Base-by-base conservation (phyloP, 371 early-diverging fungal species). In the Parasitella parasitica region DNA sequence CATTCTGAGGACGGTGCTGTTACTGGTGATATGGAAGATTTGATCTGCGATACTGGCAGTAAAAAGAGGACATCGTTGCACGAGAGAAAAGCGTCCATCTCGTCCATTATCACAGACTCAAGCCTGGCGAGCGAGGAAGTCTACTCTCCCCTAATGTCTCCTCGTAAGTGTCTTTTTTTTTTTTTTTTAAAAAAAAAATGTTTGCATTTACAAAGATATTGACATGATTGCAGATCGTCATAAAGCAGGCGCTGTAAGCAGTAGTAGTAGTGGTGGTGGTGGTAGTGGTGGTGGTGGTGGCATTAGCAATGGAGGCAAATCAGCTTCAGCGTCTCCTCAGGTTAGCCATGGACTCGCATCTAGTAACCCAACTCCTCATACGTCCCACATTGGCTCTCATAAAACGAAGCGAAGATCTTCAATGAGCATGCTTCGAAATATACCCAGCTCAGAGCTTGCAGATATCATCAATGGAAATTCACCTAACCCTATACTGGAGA, bases 381-480 rank as follows among this genome's bases (percentile, higher is more conserved):
- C 66, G 30, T 52, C 64, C 13, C 13, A 34, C 39, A 38, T 26
- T 12, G 18, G 26, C 54, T 26, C 59, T 18, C 57, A 59, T 20
- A 69, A 55, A 39, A 16, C 66, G 2, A 57, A 59, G 20, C 70
- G 73, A 32, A 52, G 73, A n/a, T 73, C 73, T 1, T 73, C 73
- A 15, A 66, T 73, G 73, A 66, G 57, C 9, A 64, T 73, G 64
- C 53, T 73, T 22, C 63, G 73, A 16, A 63, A 73, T 58, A 73
- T 73, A 50, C 73, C 73, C 30, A 69, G 63, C 41, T 63, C 70
- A 39, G 73, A 73, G 60, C 64, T 73, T 11, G 73, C 70, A 6
- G 66, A 66, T 39, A 73, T 73, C 7, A 67, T 73, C 13, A 73
- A 57, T 18, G 70, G 73, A 4, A 57, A 67, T 39, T 69, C 73